Evolutionary conservation across 768 basidiomycete genomes (phyloP).

Genomic region (Lactarius deliciosus): DNA sequence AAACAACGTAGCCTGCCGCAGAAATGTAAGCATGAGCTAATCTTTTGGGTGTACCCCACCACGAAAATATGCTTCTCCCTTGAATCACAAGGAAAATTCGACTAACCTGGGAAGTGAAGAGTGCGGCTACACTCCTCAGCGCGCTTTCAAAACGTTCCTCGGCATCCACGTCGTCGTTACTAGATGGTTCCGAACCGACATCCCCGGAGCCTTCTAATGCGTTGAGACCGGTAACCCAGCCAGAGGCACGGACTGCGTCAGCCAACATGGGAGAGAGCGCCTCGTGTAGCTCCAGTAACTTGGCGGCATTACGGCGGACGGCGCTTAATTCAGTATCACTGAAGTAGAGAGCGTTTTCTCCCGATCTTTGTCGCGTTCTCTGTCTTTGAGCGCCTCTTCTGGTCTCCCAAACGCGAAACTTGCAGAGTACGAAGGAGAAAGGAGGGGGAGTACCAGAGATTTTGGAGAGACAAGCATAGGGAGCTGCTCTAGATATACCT

Average conservation of each 20-base stretch:
- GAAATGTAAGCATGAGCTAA: conserved; percentile 23
- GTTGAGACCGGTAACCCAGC: conserved; percentile 39
- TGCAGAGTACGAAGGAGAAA: conserved; percentile 37
- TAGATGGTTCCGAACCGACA: conserved; percentile 7
- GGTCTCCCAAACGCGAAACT: conserved; percentile 18
- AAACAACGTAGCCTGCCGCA: conserved; percentile 65
- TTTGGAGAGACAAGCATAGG: conserved; percentile 37
- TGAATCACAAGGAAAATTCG: background rate
- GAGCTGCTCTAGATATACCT: conserved; percentile 49
- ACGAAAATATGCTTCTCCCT: background rate
- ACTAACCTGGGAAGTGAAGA: conserved; percentile 25
- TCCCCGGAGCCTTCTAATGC: conserved; percentile 14
- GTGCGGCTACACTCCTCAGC: conserved; percentile 14
- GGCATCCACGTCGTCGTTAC: conserved; percentile 10
- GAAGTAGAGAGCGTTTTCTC: conserved; percentile 55
- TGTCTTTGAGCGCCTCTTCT: conserved; percentile 17
- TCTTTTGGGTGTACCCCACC: background rate
- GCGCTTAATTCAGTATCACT: conserved; percentile 55
- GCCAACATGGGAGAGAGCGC: conserved; percentile 58
- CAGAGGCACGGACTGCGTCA: conserved; percentile 49
- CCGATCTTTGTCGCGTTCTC: conserved; percentile 31
- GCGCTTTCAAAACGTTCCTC: conserved; percentile 22
- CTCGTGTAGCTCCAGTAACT: conserved; percentile 69
- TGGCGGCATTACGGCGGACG: conserved; percentile 65
- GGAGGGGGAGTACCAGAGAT: conserved; percentile 27